A percentile compares a stretch with the other conserved stretches of the same genome.
These are phyloP conservation scores for Urochloa ruziziensis DNA, from an alignment of 176 grass and related monocot species.

Conservation along the genomic window DNA sequence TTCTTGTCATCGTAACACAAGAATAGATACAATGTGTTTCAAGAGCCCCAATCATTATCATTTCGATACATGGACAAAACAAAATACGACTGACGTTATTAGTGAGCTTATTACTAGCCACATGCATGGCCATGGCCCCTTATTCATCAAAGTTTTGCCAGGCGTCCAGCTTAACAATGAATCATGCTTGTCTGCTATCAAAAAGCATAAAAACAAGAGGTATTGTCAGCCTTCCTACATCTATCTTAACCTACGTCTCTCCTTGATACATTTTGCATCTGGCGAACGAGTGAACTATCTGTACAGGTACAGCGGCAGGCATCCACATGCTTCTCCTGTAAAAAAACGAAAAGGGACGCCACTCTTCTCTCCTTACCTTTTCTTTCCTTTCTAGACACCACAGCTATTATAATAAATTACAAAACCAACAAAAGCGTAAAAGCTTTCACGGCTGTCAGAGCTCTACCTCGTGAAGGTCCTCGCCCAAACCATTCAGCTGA, in stretches of 20 bases:
- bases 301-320: constrained; percentile 45
- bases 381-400: constrained; percentile 29
- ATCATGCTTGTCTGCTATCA: neutral
- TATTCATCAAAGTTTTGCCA: neutral
- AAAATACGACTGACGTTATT: too few relatives aligned
- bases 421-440: neutral
- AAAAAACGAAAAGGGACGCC: constrained; percentile 42
- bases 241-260: constrained; percentile 24
- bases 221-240: neutral
- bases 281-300: constrained; percentile 38
- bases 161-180: neutral
- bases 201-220: neutral
- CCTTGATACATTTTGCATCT: constrained; percentile 33
- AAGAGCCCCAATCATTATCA: too few relatives aligned
- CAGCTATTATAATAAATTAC: constrained; percentile 31
- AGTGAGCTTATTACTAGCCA: neutral
- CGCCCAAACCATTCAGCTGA: constrained; percentile 28
- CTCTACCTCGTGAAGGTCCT: constrained; percentile 66
- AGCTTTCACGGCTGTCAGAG: constrained; percentile 37
- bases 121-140: too few relatives aligned
- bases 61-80: too few relatives aligned
- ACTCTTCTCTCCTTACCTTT: neutral
- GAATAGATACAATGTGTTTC: too few relatives aligned
- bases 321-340: constrained; percentile 43
- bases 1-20: too few relatives aligned